Conservation (phyloP, 2,329 filamentous ascomycete species). For the Diaporthe australafricana region DNA sequence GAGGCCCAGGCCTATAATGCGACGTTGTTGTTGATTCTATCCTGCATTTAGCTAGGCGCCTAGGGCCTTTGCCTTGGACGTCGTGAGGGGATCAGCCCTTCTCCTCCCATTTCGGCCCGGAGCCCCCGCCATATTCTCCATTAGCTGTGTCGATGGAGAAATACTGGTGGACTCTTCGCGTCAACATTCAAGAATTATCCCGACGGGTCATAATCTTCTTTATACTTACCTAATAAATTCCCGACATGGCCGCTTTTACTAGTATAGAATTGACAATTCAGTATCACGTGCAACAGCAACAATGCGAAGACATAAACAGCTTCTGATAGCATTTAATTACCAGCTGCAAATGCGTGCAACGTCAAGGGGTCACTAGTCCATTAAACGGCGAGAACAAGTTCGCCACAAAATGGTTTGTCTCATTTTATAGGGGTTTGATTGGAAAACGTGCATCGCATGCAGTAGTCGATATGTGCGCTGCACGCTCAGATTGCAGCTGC, state of each 20-base stretch:
- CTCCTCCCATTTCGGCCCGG: constrained; percentile 6
- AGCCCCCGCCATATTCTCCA: background rate
- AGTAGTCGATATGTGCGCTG: background rate
- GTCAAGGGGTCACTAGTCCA: background rate
- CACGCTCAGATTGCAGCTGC: no score
- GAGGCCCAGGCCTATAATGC: constrained; percentile 2
- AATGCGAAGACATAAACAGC: background rate
- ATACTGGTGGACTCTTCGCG: constrained; percentile 2
- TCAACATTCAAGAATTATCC: background rate
- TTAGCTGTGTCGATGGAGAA: constrained; percentile 5
- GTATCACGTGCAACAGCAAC: background rate
- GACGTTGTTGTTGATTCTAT: constrained; percentile 17
- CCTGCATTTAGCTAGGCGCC: background rate
- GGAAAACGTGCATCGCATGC: background rate
- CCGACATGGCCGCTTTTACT: background rate
- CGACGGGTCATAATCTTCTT: background rate
- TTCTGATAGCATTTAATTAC: background rate
- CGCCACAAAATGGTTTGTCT: background rate
- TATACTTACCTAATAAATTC: background rate
- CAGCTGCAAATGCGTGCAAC: background rate
- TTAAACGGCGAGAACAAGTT: background rate
- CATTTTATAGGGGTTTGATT: background rate
- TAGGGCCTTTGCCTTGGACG: background rate
- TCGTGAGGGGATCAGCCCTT: background rate
- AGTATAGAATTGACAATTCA: background rate